Evolutionary conservation across 306 rosid species (phyloP).

Genomic region (Prunus padus): DNA sequence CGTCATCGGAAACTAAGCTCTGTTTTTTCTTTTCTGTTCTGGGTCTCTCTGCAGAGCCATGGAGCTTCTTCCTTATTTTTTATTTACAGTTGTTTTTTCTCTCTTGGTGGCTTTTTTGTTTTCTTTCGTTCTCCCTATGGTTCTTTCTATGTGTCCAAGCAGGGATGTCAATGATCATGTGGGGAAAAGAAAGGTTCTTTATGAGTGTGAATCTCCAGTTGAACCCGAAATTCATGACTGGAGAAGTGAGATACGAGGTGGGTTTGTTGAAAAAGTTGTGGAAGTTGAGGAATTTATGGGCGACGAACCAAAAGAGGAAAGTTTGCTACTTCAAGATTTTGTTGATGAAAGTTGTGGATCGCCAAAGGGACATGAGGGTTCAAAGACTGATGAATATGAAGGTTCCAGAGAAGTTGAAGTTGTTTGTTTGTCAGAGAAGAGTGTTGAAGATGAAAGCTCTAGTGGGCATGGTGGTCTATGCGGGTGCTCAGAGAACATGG

Average conservation of each 20-base stretch:
- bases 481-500: background rate
- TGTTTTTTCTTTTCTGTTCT: background rate
- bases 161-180: constrained; percentile 3
- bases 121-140: constrained; percentile 36
- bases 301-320: constrained; percentile 19
- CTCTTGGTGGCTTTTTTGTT: constrained; percentile 46
- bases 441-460: constrained; percentile 18
- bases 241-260: constrained; percentile 30
- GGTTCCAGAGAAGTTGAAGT: constrained; percentile 19
- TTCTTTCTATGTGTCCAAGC: constrained; percentile 28
- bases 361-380: constrained; percentile 1
- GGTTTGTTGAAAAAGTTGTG: constrained; percentile 30
- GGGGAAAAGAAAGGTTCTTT: constrained; percentile 4
- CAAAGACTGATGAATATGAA: constrained; percentile 19
- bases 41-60: constrained; percentile 28
- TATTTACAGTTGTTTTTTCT: constrained; percentile 39
- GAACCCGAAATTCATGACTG: constrained; percentile 28
- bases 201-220: constrained; percentile 17
- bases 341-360: constrained; percentile 24
- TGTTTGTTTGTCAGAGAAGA: constrained; percentile 31
- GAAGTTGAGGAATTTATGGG: constrained; percentile 30
- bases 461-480: background rate
- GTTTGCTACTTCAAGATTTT: constrained; percentile 20
- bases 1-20: background rate
- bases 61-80: constrained; percentile 51